Percentiles rank a stretch among this genome's conserved stretches.
Conservation (phyloP, 441 rosid species). For the Hura crepitans region DNA sequence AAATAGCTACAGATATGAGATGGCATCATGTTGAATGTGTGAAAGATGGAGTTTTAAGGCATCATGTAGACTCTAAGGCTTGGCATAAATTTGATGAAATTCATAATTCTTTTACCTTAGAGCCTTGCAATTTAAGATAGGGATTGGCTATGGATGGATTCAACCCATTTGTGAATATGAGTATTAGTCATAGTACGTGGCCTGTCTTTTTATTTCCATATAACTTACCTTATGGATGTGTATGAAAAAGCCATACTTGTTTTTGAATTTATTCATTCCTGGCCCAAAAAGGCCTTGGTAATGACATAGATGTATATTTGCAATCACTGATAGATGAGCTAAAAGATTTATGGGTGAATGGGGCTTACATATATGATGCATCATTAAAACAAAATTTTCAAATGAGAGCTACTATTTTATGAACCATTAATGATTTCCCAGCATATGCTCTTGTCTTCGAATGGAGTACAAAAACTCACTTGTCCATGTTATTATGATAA, state of each 20-base stretch:
- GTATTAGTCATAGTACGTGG: neutral
- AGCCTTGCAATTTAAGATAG: neutral
- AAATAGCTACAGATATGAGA: neutral
- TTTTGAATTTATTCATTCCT: slow-evolving; percentile 7
- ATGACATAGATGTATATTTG: slow-evolving; percentile 24
- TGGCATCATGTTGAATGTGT: neutral
- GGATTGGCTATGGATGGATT: neutral
- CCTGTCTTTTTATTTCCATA: neutral
- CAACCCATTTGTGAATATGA: neutral
- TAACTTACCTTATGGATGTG: slow-evolving; percentile 19
- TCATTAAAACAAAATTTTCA: no score
- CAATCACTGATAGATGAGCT: slow-evolving; percentile 22
- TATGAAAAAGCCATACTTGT: slow-evolving; percentile 12
- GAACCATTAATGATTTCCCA: no score
- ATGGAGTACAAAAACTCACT: no score
- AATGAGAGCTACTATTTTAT: no score
- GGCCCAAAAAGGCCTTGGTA: neutral
- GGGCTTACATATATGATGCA: no score
- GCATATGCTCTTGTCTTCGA: no score
- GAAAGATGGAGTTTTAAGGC: neutral
- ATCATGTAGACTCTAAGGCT: neutral
- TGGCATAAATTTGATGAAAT: neutral
- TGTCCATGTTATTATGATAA: no score
- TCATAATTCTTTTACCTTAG: neutral
- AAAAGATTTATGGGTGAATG: slow-evolving; percentile 22